A percentile compares a stretch with the other conserved stretches of the same genome.
These are phyloP conservation scores for Ormosia semicastrata DNA, from an alignment of 306 rosid species.

Conservation along the genomic window DNA sequence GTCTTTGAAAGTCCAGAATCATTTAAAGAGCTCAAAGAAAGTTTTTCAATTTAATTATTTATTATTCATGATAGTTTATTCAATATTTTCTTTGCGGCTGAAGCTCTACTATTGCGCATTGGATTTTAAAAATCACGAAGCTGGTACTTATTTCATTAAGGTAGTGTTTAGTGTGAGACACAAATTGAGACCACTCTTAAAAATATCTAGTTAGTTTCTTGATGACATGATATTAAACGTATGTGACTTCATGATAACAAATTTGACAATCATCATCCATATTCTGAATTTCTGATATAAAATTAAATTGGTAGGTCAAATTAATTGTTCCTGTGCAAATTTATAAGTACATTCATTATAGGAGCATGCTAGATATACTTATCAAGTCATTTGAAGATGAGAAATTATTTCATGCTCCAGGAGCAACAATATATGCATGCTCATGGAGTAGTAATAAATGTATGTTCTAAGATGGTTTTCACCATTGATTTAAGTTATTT, in stretches of 20 bases:
- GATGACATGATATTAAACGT: not conserved
- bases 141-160: not conserved
- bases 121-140: not conserved
- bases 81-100: not conserved
- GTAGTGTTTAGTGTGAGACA: not conserved
- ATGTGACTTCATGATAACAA: not conserved
- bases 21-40: not conserved
- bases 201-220: not conserved
- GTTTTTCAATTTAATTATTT: not conserved
- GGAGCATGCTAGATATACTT: too few relatives aligned
- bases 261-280: not conserved
- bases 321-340: not conserved
- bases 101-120: not conserved
- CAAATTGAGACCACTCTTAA: too few relatives aligned
- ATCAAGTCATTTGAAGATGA: too few relatives aligned
- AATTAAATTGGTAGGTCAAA: not conserved
- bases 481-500: too few relatives aligned
- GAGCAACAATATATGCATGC: too few relatives aligned
- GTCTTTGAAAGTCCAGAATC: conserved; percentile 5
- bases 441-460: too few relatives aligned
- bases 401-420: too few relatives aligned
- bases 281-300: not conserved
- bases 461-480: too few relatives aligned
- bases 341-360: too few relatives aligned
- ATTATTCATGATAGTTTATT: not conserved